These are phyloP conservation scores for Pterocarpus macrocarpus DNA, from an alignment of 306 rosid genomes.

Conservation along the genomic window DNA sequence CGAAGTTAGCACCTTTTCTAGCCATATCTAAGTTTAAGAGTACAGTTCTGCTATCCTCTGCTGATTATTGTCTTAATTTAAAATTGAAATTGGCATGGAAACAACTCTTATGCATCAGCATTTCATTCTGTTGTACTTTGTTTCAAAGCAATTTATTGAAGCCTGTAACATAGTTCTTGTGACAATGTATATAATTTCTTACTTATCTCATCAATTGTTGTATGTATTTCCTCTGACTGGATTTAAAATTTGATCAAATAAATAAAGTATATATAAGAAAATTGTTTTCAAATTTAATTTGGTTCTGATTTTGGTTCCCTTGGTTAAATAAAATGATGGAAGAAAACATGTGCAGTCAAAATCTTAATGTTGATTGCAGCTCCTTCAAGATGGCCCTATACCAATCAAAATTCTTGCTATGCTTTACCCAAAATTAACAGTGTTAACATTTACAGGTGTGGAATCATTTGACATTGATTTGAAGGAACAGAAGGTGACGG, in stretches of 20 bases:
- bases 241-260: background rate
- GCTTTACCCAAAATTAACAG: background rate
- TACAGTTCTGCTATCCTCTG: background rate
- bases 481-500: slow-evolving; percentile 86
- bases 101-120: background rate
- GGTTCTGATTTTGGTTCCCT: slow-evolving; percentile 2
- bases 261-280: background rate
- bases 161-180: too few relatives aligned
- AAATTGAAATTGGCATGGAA: background rate
- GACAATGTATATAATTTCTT: background rate
- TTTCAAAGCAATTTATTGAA: background rate
- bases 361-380: background rate
- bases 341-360: background rate
- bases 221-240: background rate
- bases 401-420: slow-evolving; percentile 6
- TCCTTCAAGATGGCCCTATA: background rate
- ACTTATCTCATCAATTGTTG: background rate
- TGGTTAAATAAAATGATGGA: slow-evolving; percentile 10
- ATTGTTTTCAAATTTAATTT: background rate
- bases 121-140: background rate
- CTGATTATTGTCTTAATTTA: background rate
- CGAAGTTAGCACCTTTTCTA: too few relatives aligned
- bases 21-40: too few relatives aligned
- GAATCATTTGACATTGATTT: slow-evolving; percentile 80
- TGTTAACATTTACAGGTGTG: slow-evolving; percentile 62